Evolutionary conservation across 1,284 basidiomycete species (phyloP).

Genomic region (Puccinia hordei): DNA sequence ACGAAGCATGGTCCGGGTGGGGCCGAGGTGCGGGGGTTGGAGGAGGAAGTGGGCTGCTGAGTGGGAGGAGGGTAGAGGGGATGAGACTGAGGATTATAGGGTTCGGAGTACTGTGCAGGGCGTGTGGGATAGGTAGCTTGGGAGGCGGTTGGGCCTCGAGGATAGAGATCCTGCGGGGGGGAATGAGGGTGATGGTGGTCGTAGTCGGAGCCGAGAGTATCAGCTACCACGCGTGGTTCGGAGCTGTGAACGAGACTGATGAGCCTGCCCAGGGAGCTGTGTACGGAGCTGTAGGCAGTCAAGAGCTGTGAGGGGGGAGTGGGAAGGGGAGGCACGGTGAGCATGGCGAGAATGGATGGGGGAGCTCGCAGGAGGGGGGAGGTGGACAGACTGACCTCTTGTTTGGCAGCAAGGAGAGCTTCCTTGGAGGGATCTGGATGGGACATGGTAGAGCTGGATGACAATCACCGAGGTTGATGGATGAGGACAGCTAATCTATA

Average conservation of each 20-base stretch:
- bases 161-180: background rate
- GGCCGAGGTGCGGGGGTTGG: background rate
- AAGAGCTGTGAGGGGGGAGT: slow-evolving; percentile 16
- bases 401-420: slow-evolving; percentile 21
- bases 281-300: slow-evolving; percentile 23
- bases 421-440: slow-evolving; percentile 6
- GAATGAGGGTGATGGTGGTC: slow-evolving; percentile 17
- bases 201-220: slow-evolving; percentile 25
- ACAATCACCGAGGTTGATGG: background rate
- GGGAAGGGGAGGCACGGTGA: background rate
- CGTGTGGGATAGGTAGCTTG: background rate
- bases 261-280: slow-evolving; percentile 25
- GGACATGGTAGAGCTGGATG: background rate
- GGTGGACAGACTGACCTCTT: background rate
- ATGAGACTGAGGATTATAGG: background rate
- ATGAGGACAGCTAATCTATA: no score
- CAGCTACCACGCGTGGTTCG: slow-evolving; percentile 32
- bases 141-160: background rate
- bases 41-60: background rate
- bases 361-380: background rate
- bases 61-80: background rate
- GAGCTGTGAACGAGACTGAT: slow-evolving; percentile 33
- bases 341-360: background rate
- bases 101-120: background rate
- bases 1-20: slow-evolving; percentile 6